A percentile compares a stretch with the other conserved stretches of the same genome.
Evolutionary conservation across 1,139 yeast genomes (phyloP).

Genomic region (Protomyces pachydermus): DNA sequence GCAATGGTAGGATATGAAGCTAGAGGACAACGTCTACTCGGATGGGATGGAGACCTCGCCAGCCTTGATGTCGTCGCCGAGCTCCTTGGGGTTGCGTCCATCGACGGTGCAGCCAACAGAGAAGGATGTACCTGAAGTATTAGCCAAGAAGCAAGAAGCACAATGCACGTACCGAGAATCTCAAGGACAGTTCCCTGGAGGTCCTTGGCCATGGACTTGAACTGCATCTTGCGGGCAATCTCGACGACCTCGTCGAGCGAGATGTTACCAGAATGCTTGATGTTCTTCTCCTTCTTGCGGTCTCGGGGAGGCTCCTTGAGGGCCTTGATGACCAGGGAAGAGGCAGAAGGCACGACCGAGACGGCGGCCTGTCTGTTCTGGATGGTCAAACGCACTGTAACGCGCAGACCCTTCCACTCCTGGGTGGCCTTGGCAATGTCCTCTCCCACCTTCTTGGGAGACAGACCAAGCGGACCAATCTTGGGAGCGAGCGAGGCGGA

Average conservation of each 20-base stretch:
- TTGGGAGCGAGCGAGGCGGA: constrained; percentile 99
- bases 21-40: background rate
- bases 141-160: constrained; percentile 73
- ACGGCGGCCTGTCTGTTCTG: constrained; percentile 99
- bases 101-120: constrained; percentile 60
- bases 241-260: constrained; percentile 94
- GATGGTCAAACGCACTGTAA: constrained; percentile 95
- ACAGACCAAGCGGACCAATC: constrained; percentile 99
- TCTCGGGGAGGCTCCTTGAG: constrained; percentile 99
- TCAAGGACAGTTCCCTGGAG: constrained; percentile 97
- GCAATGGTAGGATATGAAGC: background rate
- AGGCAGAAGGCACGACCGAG: constrained; percentile 99
- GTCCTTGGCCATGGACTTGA: constrained; percentile 96
- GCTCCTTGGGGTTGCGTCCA: constrained; percentile 98
- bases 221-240: constrained; percentile 96
- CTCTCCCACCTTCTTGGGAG: constrained; percentile 99
- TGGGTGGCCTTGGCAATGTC: constrained; percentile 99
- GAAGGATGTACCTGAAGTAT: constrained; percentile 25
- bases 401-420: constrained; percentile 86
- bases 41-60: constrained; percentile 28
- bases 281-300: constrained; percentile 99
- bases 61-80: constrained; percentile 39
- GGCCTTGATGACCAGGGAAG: constrained; percentile 98
- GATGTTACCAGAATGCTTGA: constrained; percentile 99
- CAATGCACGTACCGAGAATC: constrained; percentile 68